A percentile compares a stretch with the other conserved stretches of the same genome.
These are phyloP conservation scores for Solanum hybrid DNA, from an alignment of 305 asterid species.

Conservation along the genomic window DNA sequence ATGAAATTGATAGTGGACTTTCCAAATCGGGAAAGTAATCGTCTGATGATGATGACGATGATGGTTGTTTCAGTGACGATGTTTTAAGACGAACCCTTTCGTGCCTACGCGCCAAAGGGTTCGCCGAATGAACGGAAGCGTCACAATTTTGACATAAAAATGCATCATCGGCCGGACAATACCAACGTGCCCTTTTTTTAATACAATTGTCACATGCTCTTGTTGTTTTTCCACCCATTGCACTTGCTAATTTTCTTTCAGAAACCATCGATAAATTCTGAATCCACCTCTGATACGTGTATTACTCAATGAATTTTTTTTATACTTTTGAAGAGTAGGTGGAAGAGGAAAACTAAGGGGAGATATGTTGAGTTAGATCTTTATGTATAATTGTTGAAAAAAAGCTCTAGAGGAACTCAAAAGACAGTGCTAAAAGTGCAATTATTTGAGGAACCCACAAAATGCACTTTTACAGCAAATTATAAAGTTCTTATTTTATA, in stretches of 20 bases:
- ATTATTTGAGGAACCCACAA: constrained; percentile 46
- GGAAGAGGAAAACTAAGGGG: background rate
- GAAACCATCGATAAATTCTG: constrained; percentile 19
- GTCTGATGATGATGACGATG: background rate
- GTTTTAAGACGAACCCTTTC: constrained; percentile 68
- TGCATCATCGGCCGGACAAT: constrained; percentile 82
- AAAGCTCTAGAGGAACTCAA: constrained; percentile 9
- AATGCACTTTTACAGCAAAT: constrained; percentile 37
- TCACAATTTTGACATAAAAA: constrained; percentile 75
- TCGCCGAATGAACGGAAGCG: constrained; percentile 70
- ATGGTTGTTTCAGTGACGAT: constrained; percentile 12
- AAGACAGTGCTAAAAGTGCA: constrained; percentile 11
- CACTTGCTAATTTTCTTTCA: constrained; percentile 36
- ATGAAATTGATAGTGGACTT: background rate
- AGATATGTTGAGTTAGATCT: constrained; percentile 3
- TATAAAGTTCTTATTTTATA: background rate
- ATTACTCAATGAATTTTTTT: background rate
- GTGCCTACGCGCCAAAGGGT: constrained; percentile 61
- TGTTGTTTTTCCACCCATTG: constrained; percentile 53
- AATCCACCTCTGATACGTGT: background rate
- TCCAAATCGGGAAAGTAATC: background rate
- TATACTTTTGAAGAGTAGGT: background rate
- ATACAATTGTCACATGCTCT: constrained; percentile 76
- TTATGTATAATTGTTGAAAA: constrained; percentile 1
- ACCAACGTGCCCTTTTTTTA: constrained; percentile 61